Base-by-base conservation (phyloP, 2,329 filamentous ascomycete genomes). In the Huntiella omanensis region DNA sequence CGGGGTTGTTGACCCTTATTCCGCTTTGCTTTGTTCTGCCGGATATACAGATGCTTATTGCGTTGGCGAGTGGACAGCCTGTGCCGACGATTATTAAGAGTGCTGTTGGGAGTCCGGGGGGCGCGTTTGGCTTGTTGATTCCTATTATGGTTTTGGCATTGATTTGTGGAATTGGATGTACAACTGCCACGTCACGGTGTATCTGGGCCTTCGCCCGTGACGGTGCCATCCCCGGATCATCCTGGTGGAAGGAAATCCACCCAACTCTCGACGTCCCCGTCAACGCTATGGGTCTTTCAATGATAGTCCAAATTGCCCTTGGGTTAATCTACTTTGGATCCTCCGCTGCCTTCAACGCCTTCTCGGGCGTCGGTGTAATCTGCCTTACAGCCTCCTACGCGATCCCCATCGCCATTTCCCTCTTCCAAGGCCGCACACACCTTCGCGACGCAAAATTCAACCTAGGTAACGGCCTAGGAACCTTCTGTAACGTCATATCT, bases 211-310 rank as follows among this genome's bases (percentile, higher is more conserved):
- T 83, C 56, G 70, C 78, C 39, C 75, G 78, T 55, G 78, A 83
- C 54, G 76, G 77, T 43, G 78, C 77, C 50, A 75, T 83, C 38
- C 78, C 78, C 16, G 76, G 75, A 12, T 71, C 73, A 48, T 61
- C 63, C 48, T 63, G 58, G 62, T 81, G 77, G 75, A 71, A 70
- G 56, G 58, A 67, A 51, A 70, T 83, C 53, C 71, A 81, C 64
- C 60, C 60, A 40, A 71, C 65, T 49, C 65, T 80, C 1, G 76
- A 80, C 51, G 68, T 82, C 3, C 78, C 78, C 0, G 54, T 82
- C 47, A 81, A 82, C 57, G 76, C 75, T 52, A 81, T 82, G 77
- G 76, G 82, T 71, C 69, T 82, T 47, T 74, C 70, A 55, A 80
- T 79, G 72, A 68, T 61, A 3, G 64, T 82, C 22, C 69, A 82